A percentile compares a stretch with the other conserved stretches of the same genome.
These are phyloP conservation scores for Trichosporon sp. DNA, from an alignment of 1,284 basidiomycete species.

Conservation along the genomic window DNA sequence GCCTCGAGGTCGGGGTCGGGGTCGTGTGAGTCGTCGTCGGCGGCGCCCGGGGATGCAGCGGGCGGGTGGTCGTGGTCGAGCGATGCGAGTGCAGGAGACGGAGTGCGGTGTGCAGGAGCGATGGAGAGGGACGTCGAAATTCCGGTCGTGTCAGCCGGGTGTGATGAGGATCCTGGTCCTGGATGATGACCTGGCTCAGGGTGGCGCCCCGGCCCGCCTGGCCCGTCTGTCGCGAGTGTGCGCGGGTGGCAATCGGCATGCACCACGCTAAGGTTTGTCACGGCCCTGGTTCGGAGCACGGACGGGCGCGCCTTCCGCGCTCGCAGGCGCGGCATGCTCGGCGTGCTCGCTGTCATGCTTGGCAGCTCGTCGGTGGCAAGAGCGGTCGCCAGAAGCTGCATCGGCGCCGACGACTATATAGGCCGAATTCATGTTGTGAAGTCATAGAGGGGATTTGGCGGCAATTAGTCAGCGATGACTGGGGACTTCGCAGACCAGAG, in stretches of 20 bases:
- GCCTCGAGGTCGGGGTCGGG: not conserved
- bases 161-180: not conserved
- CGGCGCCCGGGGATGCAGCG: not conserved
- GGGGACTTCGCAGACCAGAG: not conserved
- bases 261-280: not conserved
- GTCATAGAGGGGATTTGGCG: not conserved
- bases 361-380: not conserved
- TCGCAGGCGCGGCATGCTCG: not conserved
- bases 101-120: not conserved
- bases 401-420: not conserved
- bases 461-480: not conserved
- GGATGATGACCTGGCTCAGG: not conserved
- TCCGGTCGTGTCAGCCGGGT: not conserved
- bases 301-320: not conserved
- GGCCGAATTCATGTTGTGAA: not conserved
- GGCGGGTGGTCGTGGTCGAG: not conserved
- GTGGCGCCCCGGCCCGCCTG: conserved; percentile 2
- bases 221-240: not conserved
- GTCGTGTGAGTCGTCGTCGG: not conserved
- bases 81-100: not conserved
- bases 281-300: not conserved
- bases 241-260: not conserved
- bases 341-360: not conserved
- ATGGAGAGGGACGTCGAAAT: not conserved
- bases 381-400: not conserved